These are phyloP conservation scores for Leishmania tropica DNA, from an alignment of 208 protist genomes.

Conservation along the genomic window DNA sequence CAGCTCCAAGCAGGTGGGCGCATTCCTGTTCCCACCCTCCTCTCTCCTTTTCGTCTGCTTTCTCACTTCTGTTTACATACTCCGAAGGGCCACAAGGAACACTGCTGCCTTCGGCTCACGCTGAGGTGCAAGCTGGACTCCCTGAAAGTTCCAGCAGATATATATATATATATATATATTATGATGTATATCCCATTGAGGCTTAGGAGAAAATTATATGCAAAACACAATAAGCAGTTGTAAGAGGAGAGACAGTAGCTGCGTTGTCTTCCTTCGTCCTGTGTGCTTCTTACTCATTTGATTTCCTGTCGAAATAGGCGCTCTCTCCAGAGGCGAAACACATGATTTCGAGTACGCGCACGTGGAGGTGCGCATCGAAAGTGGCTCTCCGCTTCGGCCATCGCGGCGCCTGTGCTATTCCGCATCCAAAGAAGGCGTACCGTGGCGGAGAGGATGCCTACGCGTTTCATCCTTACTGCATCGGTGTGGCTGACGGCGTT, in stretches of 20 bases:
- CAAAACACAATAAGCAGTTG: background rate
- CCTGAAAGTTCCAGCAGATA: too few relatives aligned
- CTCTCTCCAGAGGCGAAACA: background rate
- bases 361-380: conserved; percentile 4
- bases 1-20: background rate
- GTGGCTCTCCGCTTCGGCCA: conserved; percentile 49
- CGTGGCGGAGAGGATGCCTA: conserved; percentile 87
- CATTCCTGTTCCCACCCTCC: background rate
- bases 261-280: background rate
- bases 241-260: background rate
- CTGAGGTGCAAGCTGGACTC: background rate
- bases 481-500: conserved; percentile 87
- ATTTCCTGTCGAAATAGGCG: background rate
- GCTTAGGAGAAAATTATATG: background rate
- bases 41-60: background rate
- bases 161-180: background rate
- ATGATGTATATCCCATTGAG: background rate
- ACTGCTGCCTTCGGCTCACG: background rate
- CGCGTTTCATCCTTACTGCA: conserved; percentile 66
- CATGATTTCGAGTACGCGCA: conserved; percentile 11
- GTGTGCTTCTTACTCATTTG: background rate
- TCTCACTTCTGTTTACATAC: background rate
- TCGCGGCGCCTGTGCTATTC: conserved; percentile 70
- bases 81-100: background rate
- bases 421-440: conserved; percentile 78